Base-by-base conservation (phyloP, 2,329 filamentous ascomycete species). In the Aspergillus uvarum region DNA sequence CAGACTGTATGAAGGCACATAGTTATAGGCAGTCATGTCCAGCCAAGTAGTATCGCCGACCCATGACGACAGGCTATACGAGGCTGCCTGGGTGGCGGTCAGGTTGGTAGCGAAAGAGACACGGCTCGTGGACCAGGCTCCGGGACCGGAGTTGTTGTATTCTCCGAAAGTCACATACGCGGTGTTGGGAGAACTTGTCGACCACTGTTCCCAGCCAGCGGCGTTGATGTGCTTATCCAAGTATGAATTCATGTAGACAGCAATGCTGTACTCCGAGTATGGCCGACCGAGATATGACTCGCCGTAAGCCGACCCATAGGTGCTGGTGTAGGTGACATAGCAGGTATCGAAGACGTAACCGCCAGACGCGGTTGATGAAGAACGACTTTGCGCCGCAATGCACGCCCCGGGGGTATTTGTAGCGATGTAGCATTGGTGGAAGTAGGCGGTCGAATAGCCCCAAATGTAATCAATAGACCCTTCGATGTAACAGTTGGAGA, bases 31-130 rank as follows among this genome's bases (percentile, higher is more conserved):
- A 32, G 69, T 71, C 69, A 73, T 70, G 51, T 80, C 77, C 38
- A 81, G 69, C 76, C 78, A 81, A 7, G 73, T 69, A 4, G 76
- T 79, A 48, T 73, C 74, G 14, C 75, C 76, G 51, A 80, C 71
- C 65, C 76, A 79, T n/a, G 67, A 68, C 5, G 63, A 63, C 38
- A 81, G 63, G 3, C 67, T 70, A 56, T 79, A 79, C 2, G 68
- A 58, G 5, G 70, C 62, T 8, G 72, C 77, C 55, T 77, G 70
- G 14, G 68, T 56, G 6, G 67, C 69, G 1, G 71, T 75, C 53
- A 77, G 61, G 14, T 76, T 72, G 11, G 74, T 77, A 5, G 74
- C 72, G 62, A 76, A 77, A 7, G 67, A 69, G 3, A 68, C 75
- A 35, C 75, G 72, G 47, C 56, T 51, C n/a, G 68, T 66, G 6